Conservation (phyloP, 495 filamentous ascomycete species). For the Cryomyces minteri region DNA sequence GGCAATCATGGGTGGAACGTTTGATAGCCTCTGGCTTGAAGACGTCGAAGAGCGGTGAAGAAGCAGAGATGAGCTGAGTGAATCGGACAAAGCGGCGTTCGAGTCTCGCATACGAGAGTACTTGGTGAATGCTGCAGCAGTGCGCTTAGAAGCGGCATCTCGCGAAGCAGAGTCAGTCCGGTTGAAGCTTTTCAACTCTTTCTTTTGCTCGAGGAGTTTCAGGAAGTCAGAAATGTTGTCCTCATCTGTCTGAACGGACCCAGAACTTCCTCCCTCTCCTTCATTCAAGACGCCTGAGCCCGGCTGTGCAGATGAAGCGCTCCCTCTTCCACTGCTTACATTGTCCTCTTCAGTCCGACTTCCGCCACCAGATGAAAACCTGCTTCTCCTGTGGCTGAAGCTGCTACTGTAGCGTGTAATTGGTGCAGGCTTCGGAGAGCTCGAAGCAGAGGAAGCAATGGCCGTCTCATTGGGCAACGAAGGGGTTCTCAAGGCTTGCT, state of each 20-base stretch:
- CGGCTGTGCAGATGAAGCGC: constrained; percentile 71
- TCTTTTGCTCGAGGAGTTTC: constrained; percentile 64
- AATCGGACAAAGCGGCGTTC: constrained; percentile 69
- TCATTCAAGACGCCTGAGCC: constrained; percentile 72
- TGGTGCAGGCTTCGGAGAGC: constrained; percentile 57
- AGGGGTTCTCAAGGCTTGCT: constrained; percentile 40
- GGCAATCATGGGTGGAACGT: constrained; percentile 67
- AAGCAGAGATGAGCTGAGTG: constrained; percentile 68
- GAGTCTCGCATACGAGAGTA: constrained; percentile 77
- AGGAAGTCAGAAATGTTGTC: constrained; percentile 87
- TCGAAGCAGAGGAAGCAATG: constrained; percentile 40
- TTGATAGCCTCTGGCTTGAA: constrained; percentile 68
- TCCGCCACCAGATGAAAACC: constrained; percentile 52
- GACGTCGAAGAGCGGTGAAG: constrained; percentile 67
- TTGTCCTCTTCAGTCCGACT: constrained; percentile 70
- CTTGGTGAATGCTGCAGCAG: constrained; percentile 50
- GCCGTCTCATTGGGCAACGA: constrained; percentile 35
- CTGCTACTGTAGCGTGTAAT: constrained; percentile 61
- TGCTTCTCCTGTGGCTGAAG: constrained; percentile 66
- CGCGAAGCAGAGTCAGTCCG: constrained; percentile 29
- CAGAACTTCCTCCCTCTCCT: constrained; percentile 25
- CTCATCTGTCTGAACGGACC: constrained; percentile 52
- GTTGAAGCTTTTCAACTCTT: constrained; percentile 56
- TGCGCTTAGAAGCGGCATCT: constrained; percentile 39
- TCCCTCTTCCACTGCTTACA: constrained; percentile 71